Conservation (phyloP, 2,329 filamentous ascomycete genomes). For the Claviceps sorghi region DNA sequence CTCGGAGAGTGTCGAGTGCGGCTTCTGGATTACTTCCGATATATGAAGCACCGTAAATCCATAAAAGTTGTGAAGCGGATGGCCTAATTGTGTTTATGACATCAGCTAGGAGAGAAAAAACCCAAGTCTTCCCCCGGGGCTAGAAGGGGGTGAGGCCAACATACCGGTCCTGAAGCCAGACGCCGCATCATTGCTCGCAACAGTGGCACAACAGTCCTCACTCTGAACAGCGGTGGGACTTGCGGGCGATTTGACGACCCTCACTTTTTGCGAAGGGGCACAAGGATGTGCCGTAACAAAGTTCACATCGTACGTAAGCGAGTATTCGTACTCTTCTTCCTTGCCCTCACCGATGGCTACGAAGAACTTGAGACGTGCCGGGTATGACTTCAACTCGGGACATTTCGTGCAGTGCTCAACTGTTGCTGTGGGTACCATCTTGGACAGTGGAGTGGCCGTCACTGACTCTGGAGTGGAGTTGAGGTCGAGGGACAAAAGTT, state of each 20-base stretch:
- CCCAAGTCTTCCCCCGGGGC: not conserved
- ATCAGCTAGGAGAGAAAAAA: not conserved
- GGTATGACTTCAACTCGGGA: constrained; percentile 20
- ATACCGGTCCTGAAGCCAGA: constrained; percentile 34
- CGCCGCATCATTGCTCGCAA: constrained; percentile 29
- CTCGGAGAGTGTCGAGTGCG: constrained; percentile 30
- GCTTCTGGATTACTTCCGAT: constrained; percentile 36
- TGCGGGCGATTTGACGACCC: constrained; percentile 42
- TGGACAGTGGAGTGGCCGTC: constrained; percentile 29
- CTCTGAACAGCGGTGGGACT: constrained; percentile 43
- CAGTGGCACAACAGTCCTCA: constrained; percentile 34
- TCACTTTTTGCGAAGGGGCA: constrained; percentile 40
- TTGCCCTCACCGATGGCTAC: constrained; percentile 24
- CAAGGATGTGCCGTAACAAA: constrained; percentile 56
- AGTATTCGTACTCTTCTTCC: constrained; percentile 27
- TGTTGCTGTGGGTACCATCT: constrained; percentile 23
- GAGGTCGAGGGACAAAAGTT: constrained; percentile 37
- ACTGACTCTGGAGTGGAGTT: constrained; percentile 28
- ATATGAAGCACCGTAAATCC: constrained; percentile 46
- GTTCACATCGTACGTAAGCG: constrained; percentile 42
- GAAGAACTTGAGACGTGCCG: constrained; percentile 21
- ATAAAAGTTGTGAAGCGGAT: constrained; percentile 49
- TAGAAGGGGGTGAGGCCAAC: constrained; percentile 2
- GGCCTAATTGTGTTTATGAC: constrained; percentile 25
- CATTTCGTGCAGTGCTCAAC: constrained; percentile 19